Evolutionary conservation across 164 flowering plant genomes (phyloP).

Genomic region (Tetrastigma voinierianum): DNA sequence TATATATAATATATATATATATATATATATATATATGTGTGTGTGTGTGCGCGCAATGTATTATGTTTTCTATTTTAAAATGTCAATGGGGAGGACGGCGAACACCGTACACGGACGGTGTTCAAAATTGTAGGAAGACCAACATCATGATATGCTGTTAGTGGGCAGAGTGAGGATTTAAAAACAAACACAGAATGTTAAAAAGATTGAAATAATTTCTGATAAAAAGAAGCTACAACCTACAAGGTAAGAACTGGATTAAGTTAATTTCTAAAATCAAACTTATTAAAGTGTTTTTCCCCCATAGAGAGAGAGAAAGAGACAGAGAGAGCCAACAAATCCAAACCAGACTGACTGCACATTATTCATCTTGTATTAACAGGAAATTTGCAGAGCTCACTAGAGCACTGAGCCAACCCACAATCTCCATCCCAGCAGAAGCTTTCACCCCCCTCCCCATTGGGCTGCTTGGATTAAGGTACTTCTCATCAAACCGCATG

Average conservation of each 20-base stretch:
- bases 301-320: constrained; percentile 12
- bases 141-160: neutral
- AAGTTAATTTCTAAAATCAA: constrained; percentile 11
- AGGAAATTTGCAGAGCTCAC: constrained; percentile 17
- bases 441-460: too few species aligned
- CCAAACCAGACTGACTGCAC: constrained; percentile 35
- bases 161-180: neutral
- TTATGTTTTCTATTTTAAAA: too few species aligned
- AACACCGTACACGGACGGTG: too few species aligned
- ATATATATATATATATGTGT: too few species aligned
- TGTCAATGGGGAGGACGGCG: too few species aligned
- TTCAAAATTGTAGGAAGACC: too few species aligned
- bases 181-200: neutral
- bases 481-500: constrained; percentile 30
- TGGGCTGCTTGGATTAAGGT: constrained; percentile 23
- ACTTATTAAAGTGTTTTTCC: constrained; percentile 13
- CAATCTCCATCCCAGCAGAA: constrained; percentile 4
- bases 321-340: too few species aligned
- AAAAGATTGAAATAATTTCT: constrained; percentile 12
- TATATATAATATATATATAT: too few species aligned
- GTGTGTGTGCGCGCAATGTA: too few species aligned
- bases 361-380: constrained; percentile 34
- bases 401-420: constrained; percentile 17
- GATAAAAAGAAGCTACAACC: constrained; percentile 15
- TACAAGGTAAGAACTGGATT: constrained; percentile 4